These are phyloP conservation scores for Turnera subulata DNA, from an alignment of 345 rosid species.

Conservation along the genomic window DNA sequence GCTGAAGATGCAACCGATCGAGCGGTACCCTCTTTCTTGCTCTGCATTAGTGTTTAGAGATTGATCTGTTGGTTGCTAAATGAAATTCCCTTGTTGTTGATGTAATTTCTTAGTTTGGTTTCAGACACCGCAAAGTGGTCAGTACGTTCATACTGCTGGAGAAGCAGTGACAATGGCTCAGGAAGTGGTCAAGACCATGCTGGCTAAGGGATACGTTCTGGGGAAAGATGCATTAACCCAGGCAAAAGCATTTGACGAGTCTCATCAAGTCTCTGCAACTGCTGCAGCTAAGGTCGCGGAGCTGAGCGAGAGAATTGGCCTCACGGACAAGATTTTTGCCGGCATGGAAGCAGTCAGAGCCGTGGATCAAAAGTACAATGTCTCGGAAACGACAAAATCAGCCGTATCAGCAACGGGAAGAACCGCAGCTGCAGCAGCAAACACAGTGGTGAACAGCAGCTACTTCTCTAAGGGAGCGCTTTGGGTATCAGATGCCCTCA, in stretches of 20 bases:
- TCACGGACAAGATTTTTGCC: constrained; percentile 55
- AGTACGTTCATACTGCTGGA: constrained; percentile 52
- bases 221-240: constrained; percentile 64
- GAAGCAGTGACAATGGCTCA: constrained; percentile 80
- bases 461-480: constrained; percentile 82
- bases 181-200: constrained; percentile 73
- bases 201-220: constrained; percentile 63
- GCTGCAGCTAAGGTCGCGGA: constrained; percentile 68
- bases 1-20: constrained; percentile 25
- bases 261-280: constrained; percentile 50
- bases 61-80: too few species aligned
- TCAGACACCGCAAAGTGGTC: constrained; percentile 26
- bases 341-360: constrained; percentile 57
- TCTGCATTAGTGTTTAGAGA: too few species aligned
- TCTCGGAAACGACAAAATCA: constrained; percentile 59
- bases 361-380: constrained; percentile 63
- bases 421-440: constrained; percentile 66
- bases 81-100: too few species aligned
- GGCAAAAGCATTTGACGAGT: constrained; percentile 76
- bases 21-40: constrained; percentile 27
- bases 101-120: background rate
- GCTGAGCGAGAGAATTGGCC: constrained; percentile 61
- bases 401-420: constrained; percentile 66
- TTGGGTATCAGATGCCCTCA: constrained; percentile 68
- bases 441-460: constrained; percentile 60